Evolutionary conservation across 108 stramenopile genomes (phyloP).

Genomic region (Discostella stelligeroides): DNA sequence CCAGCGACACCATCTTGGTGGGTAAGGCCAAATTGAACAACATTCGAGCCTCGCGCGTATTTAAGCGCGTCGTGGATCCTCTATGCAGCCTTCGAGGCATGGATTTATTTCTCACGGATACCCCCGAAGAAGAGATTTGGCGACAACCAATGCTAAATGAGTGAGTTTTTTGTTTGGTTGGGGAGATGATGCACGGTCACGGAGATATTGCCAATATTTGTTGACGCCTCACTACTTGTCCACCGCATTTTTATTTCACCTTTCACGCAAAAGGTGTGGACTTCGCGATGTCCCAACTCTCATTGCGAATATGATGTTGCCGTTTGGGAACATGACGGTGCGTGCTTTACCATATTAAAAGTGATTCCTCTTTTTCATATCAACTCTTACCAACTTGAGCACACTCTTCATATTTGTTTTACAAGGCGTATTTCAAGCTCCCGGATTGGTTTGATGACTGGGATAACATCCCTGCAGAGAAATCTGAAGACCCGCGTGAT

Average conservation of each 20-base stretch:
- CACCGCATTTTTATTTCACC: neutral
- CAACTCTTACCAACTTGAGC: too few species aligned
- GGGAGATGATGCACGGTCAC: neutral
- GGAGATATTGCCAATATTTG: too few species aligned
- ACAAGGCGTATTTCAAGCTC: constrained; percentile 49
- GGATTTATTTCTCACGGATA: constrained; percentile 62
- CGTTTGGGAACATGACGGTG: constrained; percentile 59
- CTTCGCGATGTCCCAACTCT: constrained; percentile 58
- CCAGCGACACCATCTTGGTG: neutral
- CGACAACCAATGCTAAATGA: constrained; percentile 52
- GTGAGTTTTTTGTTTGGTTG: constrained; percentile 23
- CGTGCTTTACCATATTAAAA: too few species aligned
- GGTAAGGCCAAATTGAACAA: constrained; percentile 23
- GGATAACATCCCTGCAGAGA: constrained; percentile 44
- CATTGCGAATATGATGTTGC: constrained; percentile 55
- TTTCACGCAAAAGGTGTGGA: constrained; percentile 37
- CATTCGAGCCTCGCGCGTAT: constrained; percentile 10
- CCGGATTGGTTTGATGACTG: constrained; percentile 63
- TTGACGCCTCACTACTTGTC: neutral
- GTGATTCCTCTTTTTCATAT: too few species aligned
- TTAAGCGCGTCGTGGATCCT: constrained; percentile 44
- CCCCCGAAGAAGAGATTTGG: constrained; percentile 48
- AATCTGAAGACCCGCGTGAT: constrained; percentile 49
- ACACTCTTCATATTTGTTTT: neutral
- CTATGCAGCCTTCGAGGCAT: constrained; percentile 55